Percentiles rank a stretch among this genome's conserved stretches.
These are phyloP conservation scores for Keithomyces neogunnii DNA, from an alignment of 2,329 filamentous ascomycete genomes.

Conservation along the genomic window DNA sequence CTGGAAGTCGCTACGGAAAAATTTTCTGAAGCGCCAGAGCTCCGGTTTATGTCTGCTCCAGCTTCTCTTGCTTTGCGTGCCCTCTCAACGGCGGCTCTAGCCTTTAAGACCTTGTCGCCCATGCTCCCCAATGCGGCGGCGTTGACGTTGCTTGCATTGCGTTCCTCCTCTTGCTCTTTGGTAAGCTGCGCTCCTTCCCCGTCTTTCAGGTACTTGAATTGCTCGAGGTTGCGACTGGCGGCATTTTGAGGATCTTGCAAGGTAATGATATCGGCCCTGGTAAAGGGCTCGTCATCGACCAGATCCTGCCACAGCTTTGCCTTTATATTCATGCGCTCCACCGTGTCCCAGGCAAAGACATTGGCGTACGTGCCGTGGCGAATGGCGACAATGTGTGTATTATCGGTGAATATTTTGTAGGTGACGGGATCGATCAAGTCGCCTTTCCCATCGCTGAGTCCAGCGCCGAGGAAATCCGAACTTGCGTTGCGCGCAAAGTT, in stretches of 20 bases:
- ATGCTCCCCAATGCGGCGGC: constrained; percentile 68
- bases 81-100: constrained; percentile 88
- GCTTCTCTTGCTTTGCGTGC: constrained; percentile 67
- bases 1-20: constrained; percentile 14
- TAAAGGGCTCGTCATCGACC: constrained; percentile 78
- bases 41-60: constrained; percentile 48
- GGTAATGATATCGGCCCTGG: constrained; percentile 86
- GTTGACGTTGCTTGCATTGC: constrained; percentile 64
- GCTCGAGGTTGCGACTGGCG: constrained; percentile 69
- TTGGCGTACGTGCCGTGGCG: constrained; percentile 76
- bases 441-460: constrained; percentile 46
- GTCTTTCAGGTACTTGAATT: constrained; percentile 84
- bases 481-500: constrained; percentile 89
- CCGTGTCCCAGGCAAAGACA: constrained; percentile 92
- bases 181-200: constrained; percentile 62
- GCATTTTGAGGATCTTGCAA: constrained; percentile 93
- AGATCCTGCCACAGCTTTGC: constrained; percentile 92
- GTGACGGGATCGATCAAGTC: constrained; percentile 96
- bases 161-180: constrained; percentile 61
- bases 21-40: constrained; percentile 34
- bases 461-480: constrained; percentile 38
- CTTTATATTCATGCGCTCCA: constrained; percentile 93
- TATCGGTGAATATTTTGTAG: constrained; percentile 96
- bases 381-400: constrained; percentile 91
- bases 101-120: constrained; percentile 75